phyloP scores from a whole-genome alignment of 148 eudicot species.

The Beta vulgaris region DNA sequence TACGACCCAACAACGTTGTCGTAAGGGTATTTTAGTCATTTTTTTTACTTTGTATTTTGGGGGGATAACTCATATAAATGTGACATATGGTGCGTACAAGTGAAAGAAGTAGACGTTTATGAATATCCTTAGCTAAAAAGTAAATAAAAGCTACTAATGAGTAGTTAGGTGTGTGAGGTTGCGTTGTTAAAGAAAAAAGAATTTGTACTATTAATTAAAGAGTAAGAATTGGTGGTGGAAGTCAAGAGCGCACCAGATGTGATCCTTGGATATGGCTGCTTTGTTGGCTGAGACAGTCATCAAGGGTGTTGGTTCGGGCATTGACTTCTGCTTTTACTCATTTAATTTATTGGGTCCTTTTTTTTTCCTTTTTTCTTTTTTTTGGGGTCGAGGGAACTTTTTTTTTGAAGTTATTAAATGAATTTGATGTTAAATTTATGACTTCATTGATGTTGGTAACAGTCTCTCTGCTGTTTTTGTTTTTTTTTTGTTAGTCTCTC shows the following conservation, averaged over 20 bases:
- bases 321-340: constrained; percentile 68
- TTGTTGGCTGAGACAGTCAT: constrained; percentile 23
- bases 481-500: constrained; percentile 19
- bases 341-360: constrained; percentile 7
- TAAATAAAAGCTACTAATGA: constrained; percentile 9
- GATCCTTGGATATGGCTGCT: constrained; percentile 46
- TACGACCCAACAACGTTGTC: neutral
- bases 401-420: constrained; percentile 17
- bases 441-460: constrained; percentile 32
- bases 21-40: constrained; percentile 21
- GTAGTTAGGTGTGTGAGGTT: constrained; percentile 15
- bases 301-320: constrained; percentile 97
- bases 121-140: neutral
- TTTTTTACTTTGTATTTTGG: neutral
- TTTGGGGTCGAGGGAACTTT: neutral
- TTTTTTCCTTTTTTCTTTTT: neutral
- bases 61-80: neutral
- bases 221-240: constrained; percentile 46
- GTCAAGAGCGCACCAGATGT: constrained; percentile 99
- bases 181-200: neutral
- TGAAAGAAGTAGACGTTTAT: neutral
- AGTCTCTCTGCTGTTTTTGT: constrained; percentile 12
- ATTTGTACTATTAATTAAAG: constrained; percentile 8
- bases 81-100: neutral
- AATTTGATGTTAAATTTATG: constrained; percentile 29